These are phyloP conservation scores for Suillus weaverae DNA, from an alignment of 768 basidiomycete genomes.

Conservation along the genomic window DNA sequence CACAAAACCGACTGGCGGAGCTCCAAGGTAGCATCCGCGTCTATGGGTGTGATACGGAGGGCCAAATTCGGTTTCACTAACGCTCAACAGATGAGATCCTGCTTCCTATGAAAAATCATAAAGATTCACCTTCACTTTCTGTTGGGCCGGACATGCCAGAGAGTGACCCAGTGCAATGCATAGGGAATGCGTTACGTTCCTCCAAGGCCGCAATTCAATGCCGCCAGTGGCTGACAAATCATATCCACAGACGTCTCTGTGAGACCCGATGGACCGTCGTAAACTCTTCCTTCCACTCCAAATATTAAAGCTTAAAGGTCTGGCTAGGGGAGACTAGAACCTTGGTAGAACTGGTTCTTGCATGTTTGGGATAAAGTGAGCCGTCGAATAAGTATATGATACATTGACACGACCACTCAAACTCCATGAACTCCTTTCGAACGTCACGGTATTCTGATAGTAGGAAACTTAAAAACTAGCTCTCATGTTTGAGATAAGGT, in stretches of 20 bases:
- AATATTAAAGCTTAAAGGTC: not conserved
- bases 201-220: no score
- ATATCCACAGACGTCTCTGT: not conserved
- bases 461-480: not conserved
- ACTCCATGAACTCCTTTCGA: not conserved
- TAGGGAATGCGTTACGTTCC: not conserved
- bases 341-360: not conserved
- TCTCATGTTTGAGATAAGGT: not conserved
- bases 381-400: not conserved
- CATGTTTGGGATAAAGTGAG: not conserved
- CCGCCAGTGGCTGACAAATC: not conserved
- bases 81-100: not conserved
- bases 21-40: constrained; percentile 43
- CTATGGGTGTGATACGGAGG: constrained; percentile 33
- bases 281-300: not conserved
- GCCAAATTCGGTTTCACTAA: not conserved
- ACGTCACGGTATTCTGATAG: not conserved
- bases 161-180: not conserved
- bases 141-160: not conserved
- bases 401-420: not conserved
- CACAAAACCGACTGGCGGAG: constrained; percentile 61
- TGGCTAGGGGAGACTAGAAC: not conserved
- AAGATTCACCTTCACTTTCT: not conserved
- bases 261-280: no score
- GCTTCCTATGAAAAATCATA: not conserved